Evolutionary conservation across 768 basidiomycete species (phyloP), one percentile per base, ranked within the genome.

Genomic region (Lactarius pseudohatsudake): DNA sequence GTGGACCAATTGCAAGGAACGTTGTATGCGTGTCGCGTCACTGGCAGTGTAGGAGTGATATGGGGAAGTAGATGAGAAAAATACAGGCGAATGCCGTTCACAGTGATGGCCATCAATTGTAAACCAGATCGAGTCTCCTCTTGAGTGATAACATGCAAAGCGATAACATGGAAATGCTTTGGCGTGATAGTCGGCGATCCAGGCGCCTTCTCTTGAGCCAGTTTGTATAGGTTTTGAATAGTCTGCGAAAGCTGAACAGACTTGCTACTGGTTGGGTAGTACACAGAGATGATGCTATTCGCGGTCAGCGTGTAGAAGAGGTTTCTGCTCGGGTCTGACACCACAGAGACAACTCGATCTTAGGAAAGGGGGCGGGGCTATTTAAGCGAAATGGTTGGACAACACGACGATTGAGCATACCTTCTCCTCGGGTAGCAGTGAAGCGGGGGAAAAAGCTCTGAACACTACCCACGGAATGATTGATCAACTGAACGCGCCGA

Each of bases 61-160:
- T 26, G 78, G 75, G 59, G 78, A 76, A 0, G 78, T 72, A 4
- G 83, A 78, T 3, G 89, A 83, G 84, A 84, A 74, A 97, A 94
- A 79, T 92, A 98, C 1, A 96, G 80, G 59, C 96, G 87, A 3
- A 90, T 85, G 15, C 92, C 95, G 60, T 89, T 94, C 34, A 82
- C 80, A 28, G 94, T 94, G 57, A 96, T 77, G 1, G 90, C 94
- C 58, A 97, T 80, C 11, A 98, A 82, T 64, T 92, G 91, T 15
- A 91, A 78, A 16, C 85, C 85, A 30, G 83, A 78, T 18, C 86
- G 87, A 32, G 91, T 89, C 74, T 92, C 91, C 15, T 81, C 76
- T 11, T 81, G 81, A 47, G 85, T 81, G 43, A 96, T 77, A 30
- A 88, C 82, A 74, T 95, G 90, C 55, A 96, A 75, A 28, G 83